Evolutionary conservation across 192 early-diverging fungal genomes (phyloP).

Genomic region (Haplosporangium gracile): DNA sequence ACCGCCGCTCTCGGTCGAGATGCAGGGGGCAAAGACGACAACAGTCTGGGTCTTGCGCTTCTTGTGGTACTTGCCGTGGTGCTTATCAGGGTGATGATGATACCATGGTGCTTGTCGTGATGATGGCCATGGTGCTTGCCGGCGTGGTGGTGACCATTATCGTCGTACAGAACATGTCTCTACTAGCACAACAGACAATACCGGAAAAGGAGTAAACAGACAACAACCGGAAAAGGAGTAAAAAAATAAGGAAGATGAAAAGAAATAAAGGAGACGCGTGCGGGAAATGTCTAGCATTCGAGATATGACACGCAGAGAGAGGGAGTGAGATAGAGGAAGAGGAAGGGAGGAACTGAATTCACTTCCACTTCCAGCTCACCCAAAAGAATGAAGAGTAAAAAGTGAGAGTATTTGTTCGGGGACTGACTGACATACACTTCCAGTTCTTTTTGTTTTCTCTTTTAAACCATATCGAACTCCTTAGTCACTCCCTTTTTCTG

Average conservation of each 20-base stretch:
- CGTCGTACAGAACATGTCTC: neutral
- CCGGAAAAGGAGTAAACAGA: neutral
- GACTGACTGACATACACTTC: too few species aligned
- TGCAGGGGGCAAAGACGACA: slow-evolving; percentile 21
- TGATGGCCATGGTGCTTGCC: slow-evolving; percentile 9
- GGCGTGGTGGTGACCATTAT: too few species aligned
- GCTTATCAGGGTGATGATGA: neutral
- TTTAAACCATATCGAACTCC: too few species aligned
- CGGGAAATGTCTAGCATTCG: neutral
- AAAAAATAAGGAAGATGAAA: neutral
- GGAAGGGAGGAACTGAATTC: neutral
- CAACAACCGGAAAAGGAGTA: neutral
- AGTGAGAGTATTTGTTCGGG: too few species aligned
- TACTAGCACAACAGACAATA: neutral
- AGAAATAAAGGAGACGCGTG: neutral
- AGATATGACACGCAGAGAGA: neutral
- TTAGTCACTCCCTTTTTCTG: too few species aligned
- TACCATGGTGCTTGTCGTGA: neutral
- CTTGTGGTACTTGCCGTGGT: slow-evolving; percentile 15
- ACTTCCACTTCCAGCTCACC: neutral
- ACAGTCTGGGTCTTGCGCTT: slow-evolving; percentile 37
- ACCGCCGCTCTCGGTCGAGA: neutral
- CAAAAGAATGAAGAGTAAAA: neutral
- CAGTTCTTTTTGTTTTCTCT: too few species aligned
- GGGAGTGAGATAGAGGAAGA: neutral